Percentiles rank a stretch among this genome's conserved stretches.
These are phyloP conservation scores for Arachnomyces sp. DNA, from an alignment of 2,329 filamentous ascomycete species.

Conservation along the genomic window DNA sequence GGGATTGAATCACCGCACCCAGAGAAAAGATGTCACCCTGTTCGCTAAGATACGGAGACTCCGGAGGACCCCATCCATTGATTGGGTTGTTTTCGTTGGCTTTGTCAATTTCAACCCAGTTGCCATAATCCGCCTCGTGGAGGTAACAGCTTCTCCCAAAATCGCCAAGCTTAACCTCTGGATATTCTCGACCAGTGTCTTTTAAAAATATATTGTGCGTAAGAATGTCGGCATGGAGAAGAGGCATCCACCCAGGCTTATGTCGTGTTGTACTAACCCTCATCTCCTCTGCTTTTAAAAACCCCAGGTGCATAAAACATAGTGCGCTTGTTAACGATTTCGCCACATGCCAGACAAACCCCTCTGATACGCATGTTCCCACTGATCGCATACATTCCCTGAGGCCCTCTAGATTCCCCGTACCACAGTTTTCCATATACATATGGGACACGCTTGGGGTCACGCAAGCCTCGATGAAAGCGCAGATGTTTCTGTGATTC, in stretches of 20 bases:
- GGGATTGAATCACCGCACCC: conserved; percentile 2
- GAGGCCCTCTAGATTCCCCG: conserved; percentile 12
- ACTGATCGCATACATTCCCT: conserved; percentile 1
- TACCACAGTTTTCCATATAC: conserved; percentile 13
- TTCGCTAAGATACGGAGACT: conserved; percentile 3
- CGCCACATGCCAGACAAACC: conserved; percentile 12
- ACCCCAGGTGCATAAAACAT: conserved; percentile 13
- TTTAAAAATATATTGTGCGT: conserved; percentile 9
- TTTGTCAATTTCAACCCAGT: no score
- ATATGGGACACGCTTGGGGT: conserved; percentile 5
- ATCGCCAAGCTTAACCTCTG: conserved; percentile 12
- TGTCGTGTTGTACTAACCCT: conserved; percentile 1
- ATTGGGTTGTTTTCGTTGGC: no score
- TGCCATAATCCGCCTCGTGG: no score
- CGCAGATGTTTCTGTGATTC: conserved; percentile 9
- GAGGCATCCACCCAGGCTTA: conserved; percentile 3
- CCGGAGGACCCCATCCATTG: conserved; percentile 6
- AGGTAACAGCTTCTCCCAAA: no score
- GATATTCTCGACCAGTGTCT: not conserved
- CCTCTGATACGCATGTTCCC: conserved; percentile 4
- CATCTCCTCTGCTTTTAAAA: not conserved
- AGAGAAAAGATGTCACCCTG: conserved; percentile 5
- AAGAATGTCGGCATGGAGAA: conserved; percentile 18
- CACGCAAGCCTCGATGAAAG: conserved; percentile 6
- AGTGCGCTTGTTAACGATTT: conserved; percentile 7